Base-by-base conservation (phyloP, 768 basidiomycete species). In the Tricholoma sp. region DNA sequence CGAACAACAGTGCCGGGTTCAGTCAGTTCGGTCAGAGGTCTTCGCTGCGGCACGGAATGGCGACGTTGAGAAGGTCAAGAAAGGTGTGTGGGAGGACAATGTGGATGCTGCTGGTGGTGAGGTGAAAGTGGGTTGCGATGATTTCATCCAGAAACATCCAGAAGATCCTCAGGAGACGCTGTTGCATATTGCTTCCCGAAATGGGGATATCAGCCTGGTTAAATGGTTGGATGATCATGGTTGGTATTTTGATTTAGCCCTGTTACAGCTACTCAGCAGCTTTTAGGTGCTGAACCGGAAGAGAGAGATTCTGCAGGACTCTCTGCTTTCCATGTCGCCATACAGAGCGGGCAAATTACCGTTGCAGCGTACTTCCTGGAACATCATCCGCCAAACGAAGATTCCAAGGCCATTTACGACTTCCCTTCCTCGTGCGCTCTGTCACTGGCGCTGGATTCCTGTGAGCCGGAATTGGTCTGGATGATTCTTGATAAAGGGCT, bases 91-190 rank as follows among this genome's bases (percentile, higher is more conserved):
- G 80, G 87, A 88, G 71, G 78, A 86, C 45, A 70, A 71, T 32
- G 85, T 91, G 55, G 87, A 89, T 68, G 83, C 86, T 39, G 76
- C 82, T 8, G 89, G 88, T 49, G 85, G 86, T 31, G 88, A 91
- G 72, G 70, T 85, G 53, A 83, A 81, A 63, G 61, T 67, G 52
- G 83, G 82, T 18, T 79, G 80, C 61, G 78, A 80, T 45, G 74
- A 72, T 52, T 83, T 83, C 61, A 75, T 82, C 47, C 68, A 75
- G 57, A 59, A 37, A 10, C 58, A 59, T 4, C 81, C 82, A 10
- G 62, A 74, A 56, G 87, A 89, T 69, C 75, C 74, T n/a, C 70
- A 73, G 59, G 84, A 91, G 70, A 88, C 88, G 37, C 72, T 92
- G 10, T 68, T 86, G 53, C 89, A 91, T 62, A 86, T 92, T 55